Conservation (phyloP, 495 filamentous ascomycete species). For the Gamarada debralockiae region DNA sequence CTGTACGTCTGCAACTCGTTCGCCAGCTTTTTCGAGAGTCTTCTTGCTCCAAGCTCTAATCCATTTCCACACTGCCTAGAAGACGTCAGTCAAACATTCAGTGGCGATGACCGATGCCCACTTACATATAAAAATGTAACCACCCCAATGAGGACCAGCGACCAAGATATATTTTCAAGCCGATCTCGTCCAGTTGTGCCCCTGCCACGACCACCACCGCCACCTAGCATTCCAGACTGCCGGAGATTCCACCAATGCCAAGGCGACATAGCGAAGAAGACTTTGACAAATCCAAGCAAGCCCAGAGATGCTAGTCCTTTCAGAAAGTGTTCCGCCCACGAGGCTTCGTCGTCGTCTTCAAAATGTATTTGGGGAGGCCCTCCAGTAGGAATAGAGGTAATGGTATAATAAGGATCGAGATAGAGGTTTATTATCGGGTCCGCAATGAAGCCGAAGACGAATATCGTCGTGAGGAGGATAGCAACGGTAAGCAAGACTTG, state of each 20-base stretch:
- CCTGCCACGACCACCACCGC: constrained; percentile 42
- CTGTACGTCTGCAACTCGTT: constrained; percentile 78
- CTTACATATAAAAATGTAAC: constrained; percentile 79
- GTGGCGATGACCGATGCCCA: constrained; percentile 8
- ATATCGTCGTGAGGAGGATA: constrained; percentile 67
- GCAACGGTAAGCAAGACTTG: constrained; percentile 63
- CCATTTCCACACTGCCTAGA: constrained; percentile 73
- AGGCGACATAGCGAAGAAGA: constrained; percentile 67
- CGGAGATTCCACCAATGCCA: constrained; percentile 75
- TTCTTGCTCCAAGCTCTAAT: constrained; percentile 66
- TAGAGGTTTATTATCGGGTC: constrained; percentile 91
- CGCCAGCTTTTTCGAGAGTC: constrained; percentile 69
- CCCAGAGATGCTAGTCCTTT: constrained; percentile 86
- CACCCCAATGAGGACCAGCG: constrained; percentile 75
- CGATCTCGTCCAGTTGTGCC: constrained; percentile 68
- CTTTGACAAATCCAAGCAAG: constrained; percentile 79
- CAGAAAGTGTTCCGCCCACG: constrained; percentile 78
- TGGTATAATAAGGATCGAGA: constrained; percentile 61
- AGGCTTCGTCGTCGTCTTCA: constrained; percentile 40
- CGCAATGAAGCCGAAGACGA: constrained; percentile 80
- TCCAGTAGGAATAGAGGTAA: constrained; percentile 31
- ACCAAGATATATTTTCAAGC: constrained; percentile 68
- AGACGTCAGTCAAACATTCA: constrained; percentile 27
- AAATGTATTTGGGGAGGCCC: constrained; percentile 27
- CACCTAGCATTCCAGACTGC: constrained; percentile 41